Percentiles rank a stretch among this genome's conserved stretches.
phyloP scores from a whole-genome alignment of 2,329 filamentous ascomycete genomes.

The Aspergillus ustus region DNA sequence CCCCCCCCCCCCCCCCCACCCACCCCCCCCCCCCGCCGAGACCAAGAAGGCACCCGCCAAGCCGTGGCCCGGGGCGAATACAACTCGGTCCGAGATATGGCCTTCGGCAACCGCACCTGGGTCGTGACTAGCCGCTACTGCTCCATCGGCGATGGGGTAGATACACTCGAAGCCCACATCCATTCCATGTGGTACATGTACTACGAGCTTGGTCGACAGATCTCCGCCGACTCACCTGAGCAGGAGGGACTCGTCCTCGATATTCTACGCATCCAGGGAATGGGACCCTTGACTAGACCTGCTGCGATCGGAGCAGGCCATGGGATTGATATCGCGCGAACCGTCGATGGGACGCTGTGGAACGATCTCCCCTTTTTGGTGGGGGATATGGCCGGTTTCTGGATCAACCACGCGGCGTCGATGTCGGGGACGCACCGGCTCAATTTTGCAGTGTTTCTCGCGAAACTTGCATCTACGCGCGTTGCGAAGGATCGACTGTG shows the following conservation, averaged over 20 bases:
- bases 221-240: constrained; percentile 21
- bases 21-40: too few relatives aligned
- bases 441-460: constrained; percentile 28
- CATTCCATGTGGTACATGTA: constrained; percentile 31
- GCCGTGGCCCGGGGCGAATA: neutral
- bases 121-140: constrained; percentile 22
- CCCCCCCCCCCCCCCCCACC: too few relatives aligned
- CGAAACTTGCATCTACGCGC: constrained; percentile 31
- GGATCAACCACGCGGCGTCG: constrained; percentile 19
- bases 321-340: constrained; percentile 31
- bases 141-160: constrained; percentile 23
- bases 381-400: constrained; percentile 29
- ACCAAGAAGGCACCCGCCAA: neutral
- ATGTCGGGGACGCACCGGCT: constrained; percentile 26
- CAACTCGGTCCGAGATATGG: constrained; percentile 14
- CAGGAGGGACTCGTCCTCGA: constrained; percentile 30
- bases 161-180: constrained; percentile 22
- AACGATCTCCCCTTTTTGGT: constrained; percentile 31
- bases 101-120: constrained; percentile 22
- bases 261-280: constrained; percentile 29
- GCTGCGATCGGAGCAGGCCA: constrained; percentile 8
- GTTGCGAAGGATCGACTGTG: constrained; percentile 26
- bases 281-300: constrained; percentile 23
- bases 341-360: constrained; percentile 28
- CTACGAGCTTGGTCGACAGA: constrained; percentile 23